Percentiles rank a stretch among this genome's conserved stretches.
Conservation (phyloP, 2,329 filamentous ascomycete species). For the Basipetospora sp. region DNA sequence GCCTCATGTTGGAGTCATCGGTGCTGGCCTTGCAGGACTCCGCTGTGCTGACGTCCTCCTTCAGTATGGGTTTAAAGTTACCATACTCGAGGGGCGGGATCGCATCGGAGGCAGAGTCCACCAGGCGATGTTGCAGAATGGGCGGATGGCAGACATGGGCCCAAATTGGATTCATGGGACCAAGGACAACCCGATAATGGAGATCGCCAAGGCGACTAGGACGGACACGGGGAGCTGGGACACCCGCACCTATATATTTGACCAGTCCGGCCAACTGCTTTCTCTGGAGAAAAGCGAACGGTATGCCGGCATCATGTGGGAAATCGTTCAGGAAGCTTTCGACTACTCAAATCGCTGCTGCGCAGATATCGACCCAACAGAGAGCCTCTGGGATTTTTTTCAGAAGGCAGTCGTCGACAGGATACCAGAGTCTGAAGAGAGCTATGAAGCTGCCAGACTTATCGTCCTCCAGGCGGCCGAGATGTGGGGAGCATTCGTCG, state of each 20-base stretch:
- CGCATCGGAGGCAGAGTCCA: conserved; percentile 51
- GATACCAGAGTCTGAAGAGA: conserved; percentile 29
- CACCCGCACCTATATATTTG: conserved; percentile 38
- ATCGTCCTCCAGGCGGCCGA: conserved; percentile 40
- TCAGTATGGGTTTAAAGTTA: conserved; percentile 50
- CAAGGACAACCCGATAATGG: conserved; percentile 52
- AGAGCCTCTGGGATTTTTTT: conserved; percentile 43
- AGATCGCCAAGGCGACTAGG: conserved; percentile 47
- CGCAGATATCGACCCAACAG: conserved; percentile 28
- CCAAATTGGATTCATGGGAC: conserved; percentile 76
- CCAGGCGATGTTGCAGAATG: conserved; percentile 34
- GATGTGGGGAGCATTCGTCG: conserved; percentile 58
- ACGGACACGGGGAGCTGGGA: conserved; percentile 36
- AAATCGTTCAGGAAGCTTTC: conserved; percentile 53
- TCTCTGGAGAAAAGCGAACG: conserved; percentile 28
- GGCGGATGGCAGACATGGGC: conserved; percentile 41
- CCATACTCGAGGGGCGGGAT: conserved; percentile 52
- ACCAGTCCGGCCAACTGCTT: conserved; percentile 40
- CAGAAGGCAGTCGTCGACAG: conserved; percentile 26
- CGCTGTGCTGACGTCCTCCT: conserved; percentile 55
- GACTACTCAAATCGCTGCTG: conserved; percentile 45
- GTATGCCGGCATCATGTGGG: conserved; percentile 46
- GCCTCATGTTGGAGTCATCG: conserved; percentile 48
- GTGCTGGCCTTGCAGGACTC: conserved; percentile 56
- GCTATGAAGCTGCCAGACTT: conserved; percentile 25